Conservation (phyloP, 176 grass and related monocot species). For the Panicum miliaceum region DNA sequence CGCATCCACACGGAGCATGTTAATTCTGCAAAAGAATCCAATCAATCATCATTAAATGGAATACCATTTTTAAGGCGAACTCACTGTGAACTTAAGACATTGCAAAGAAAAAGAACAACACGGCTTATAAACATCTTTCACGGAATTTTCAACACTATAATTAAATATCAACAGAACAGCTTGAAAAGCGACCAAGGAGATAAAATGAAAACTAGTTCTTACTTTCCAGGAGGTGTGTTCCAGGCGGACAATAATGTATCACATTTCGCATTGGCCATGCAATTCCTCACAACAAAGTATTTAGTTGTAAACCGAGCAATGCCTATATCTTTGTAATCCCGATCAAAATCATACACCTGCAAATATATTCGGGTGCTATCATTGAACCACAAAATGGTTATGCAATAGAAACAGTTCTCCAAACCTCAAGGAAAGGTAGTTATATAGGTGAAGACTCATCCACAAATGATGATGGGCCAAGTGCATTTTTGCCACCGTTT, state of each 20-base stretch:
- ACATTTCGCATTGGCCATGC: constrained; percentile 85
- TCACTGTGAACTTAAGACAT: not conserved
- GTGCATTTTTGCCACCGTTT: not conserved
- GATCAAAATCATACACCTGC: constrained; percentile 91
- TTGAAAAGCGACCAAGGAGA: not conserved
- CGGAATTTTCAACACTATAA: not conserved
- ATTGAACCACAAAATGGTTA: constrained; percentile 25
- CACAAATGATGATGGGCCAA: constrained; percentile 4
- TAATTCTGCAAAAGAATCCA: constrained; percentile 61
- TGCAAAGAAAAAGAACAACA: constrained; percentile 18
- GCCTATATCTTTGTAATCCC: constrained; percentile 98
- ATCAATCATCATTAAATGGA: constrained; percentile 25
- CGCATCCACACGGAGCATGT: constrained; percentile 94
- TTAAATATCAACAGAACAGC: not conserved
- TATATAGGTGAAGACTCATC: not conserved
- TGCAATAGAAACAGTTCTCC: constrained; percentile 1
- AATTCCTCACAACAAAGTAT: constrained; percentile 94
- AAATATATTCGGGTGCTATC: constrained; percentile 38
- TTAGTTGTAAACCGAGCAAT: constrained; percentile 91
- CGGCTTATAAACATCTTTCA: not conserved
- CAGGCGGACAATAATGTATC: constrained; percentile 95
- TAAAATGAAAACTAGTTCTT: constrained; percentile 44
- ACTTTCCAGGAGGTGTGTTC: constrained; percentile 96
- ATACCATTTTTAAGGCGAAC: constrained; percentile 1
- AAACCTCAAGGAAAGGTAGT: constrained; percentile 12